Evolutionary conservation across 768 basidiomycete species (phyloP).

Genomic region (Amylocystis lapponica): DNA sequence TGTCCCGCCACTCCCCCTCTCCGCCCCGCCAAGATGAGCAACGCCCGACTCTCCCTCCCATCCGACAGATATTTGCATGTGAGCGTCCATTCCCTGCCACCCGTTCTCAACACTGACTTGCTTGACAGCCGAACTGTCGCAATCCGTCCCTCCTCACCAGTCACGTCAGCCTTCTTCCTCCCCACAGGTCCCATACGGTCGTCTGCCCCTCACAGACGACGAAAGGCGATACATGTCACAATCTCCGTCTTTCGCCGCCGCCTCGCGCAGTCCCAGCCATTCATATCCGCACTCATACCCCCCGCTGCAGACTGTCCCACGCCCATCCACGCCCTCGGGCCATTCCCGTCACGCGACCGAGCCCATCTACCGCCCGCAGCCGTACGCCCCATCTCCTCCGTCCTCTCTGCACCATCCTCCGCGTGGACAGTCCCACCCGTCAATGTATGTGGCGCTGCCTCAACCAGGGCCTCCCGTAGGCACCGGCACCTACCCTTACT

Average conservation of each 20-base stretch:
- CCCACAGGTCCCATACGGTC: slow-evolving; percentile 17
- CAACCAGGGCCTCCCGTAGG: slow-evolving; percentile 13
- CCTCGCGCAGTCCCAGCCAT: slow-evolving; percentile 9
- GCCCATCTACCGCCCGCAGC: slow-evolving; percentile 9
- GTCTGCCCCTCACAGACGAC: slow-evolving; percentile 19
- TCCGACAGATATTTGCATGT: slow-evolving; percentile 67
- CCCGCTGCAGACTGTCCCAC: slow-evolving; percentile 6
- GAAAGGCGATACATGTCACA: slow-evolving; percentile 9
- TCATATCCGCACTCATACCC: slow-evolving; percentile 10
- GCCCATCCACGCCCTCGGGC: slow-evolving; percentile 6
- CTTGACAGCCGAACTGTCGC: slow-evolving; percentile 18
- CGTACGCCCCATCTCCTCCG: slow-evolving; percentile 7
- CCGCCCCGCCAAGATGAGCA: slow-evolving; percentile 20
- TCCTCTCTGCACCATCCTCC: slow-evolving; percentile 8
- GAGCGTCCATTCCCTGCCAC: slow-evolving; percentile 9
- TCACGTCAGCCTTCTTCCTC: slow-evolving; percentile 13
- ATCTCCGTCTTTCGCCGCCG: slow-evolving; percentile 12
- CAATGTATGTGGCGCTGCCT: slow-evolving; percentile 6
- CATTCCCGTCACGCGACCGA: slow-evolving; percentile 14
- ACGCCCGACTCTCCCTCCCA: slow-evolving; percentile 65
- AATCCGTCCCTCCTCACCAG: slow-evolving; percentile 19
- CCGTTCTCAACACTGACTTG: not conserved
- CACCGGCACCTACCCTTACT: slow-evolving; percentile 22
- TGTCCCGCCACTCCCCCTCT: slow-evolving; percentile 18
- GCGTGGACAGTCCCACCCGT: slow-evolving; percentile 7